phyloP scores from a whole-genome alignment of 140 eudicot species.

The Senecio squalidus region DNA sequence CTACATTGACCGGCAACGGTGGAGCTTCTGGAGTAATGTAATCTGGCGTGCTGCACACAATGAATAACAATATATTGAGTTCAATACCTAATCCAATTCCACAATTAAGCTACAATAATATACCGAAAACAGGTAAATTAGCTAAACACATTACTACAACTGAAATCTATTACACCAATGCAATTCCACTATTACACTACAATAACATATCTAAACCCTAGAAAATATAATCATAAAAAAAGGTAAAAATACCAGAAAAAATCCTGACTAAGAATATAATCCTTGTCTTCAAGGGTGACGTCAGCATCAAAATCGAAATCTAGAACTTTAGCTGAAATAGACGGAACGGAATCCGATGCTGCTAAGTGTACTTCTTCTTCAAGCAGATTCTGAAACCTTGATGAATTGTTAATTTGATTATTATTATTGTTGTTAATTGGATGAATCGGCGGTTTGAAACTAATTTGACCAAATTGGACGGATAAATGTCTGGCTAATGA shows the following conservation, averaged over 20 bases:
- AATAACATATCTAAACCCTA: conserved; percentile 9
- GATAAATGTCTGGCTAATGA: conserved; percentile 43
- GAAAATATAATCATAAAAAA: not conserved
- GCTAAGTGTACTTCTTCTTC: no score
- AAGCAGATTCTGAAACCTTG: conserved; percentile 40
- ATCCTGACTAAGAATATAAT: conserved; percentile 81
- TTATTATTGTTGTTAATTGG: no score
- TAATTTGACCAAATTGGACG: conserved; percentile 44
- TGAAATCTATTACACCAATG: no score
- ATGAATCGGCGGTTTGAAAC: conserved; percentile 30
- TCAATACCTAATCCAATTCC: not conserved
- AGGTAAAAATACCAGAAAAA: conserved; percentile 54
- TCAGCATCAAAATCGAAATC: no score
- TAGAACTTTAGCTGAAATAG: no score
- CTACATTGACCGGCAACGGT: conserved; percentile 27
- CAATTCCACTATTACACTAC: not conserved
- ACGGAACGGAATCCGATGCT: no score
- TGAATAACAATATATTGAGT: not conserved
- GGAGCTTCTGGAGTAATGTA: conserved; percentile 83
- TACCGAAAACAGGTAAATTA: no score
- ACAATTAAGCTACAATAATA: not conserved
- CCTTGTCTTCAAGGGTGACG: conserved; percentile 32
- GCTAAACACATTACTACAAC: no score
- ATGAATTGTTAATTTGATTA: conserved; percentile 15
- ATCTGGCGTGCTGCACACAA: conserved; percentile 78